Evolutionary conservation across 306 rosid genomes (phyloP).

Genomic region (Delonix regia): DNA sequence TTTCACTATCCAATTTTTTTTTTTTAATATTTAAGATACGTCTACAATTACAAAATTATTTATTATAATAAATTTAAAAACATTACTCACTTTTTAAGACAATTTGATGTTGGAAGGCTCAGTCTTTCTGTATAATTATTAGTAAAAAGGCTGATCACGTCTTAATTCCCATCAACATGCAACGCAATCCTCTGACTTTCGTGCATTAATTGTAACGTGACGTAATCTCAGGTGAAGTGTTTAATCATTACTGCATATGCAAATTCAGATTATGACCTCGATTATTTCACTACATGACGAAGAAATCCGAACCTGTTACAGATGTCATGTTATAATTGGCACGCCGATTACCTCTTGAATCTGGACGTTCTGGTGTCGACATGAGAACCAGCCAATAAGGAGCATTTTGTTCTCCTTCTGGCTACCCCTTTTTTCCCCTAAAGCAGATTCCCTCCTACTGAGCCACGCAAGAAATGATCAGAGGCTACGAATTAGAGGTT

Average conservation of each 20-base stretch:
- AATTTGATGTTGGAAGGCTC: no score
- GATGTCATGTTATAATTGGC: not conserved
- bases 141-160: not conserved
- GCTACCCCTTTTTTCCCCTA: slow-evolving; percentile 8
- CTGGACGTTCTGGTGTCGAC: not conserved
- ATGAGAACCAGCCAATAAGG: not conserved
- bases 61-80: no score
- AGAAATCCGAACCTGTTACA: not conserved
- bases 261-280: not conserved
- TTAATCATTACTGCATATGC: not conserved
- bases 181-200: not conserved
- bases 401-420: not conserved
- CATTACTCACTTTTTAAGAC: no score
- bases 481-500: slow-evolving; percentile 33
- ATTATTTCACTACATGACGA: not conserved
- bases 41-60: no score
- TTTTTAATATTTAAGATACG: no score
- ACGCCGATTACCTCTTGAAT: not conserved
- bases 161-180: not conserved
- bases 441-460: not conserved
- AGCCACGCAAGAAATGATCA: slow-evolving; percentile 9
- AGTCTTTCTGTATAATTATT: not conserved
- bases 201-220: not conserved
- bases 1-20: no score
- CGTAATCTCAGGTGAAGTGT: slow-evolving; percentile 6